phyloP scores from a whole-genome alignment of 2,329 filamentous ascomycete species.

The Beauveria sp. region DNA sequence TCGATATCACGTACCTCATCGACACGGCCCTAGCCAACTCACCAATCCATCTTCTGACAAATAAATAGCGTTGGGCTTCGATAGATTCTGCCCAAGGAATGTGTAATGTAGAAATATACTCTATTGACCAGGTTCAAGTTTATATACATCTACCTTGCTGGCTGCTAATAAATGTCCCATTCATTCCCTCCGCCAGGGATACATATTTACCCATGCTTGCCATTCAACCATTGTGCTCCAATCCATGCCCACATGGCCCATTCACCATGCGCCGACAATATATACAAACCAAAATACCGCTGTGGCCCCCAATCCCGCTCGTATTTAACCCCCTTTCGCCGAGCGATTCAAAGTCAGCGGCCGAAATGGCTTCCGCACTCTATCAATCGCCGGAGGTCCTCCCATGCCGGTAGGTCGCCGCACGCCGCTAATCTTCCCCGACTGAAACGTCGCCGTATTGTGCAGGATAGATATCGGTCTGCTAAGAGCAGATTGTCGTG shows the following conservation, averaged over 20 bases:
- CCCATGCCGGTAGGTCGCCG: conserved; percentile 38
- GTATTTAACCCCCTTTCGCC: neutral
- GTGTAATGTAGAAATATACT: too few species aligned
- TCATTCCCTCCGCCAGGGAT: too few species aligned
- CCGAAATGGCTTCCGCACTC: conserved; percentile 48
- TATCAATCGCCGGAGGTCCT: conserved; percentile 41
- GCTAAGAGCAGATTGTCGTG: conserved; percentile 19
- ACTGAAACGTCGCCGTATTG: conserved; percentile 41
- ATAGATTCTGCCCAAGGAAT: too few species aligned
- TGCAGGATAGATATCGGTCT: conserved; percentile 39
- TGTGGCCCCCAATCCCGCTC: neutral
- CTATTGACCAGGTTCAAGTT: too few species aligned
- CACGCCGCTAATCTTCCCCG: conserved; percentile 28
- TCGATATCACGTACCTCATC: neutral
- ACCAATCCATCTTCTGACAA: too few species aligned
- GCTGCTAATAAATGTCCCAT: too few species aligned
- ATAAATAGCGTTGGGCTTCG: too few species aligned
- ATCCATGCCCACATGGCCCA: too few species aligned
- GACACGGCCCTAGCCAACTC: too few species aligned
- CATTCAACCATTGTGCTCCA: too few species aligned
- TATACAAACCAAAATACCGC: neutral
- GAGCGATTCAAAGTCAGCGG: conserved; percentile 45
- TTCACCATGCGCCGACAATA: neutral
- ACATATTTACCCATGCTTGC: too few species aligned
- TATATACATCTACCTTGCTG: too few species aligned